Base-by-base conservation (phyloP, 352 stramenopile genomes). In the Phytophthora multivora region DNA sequence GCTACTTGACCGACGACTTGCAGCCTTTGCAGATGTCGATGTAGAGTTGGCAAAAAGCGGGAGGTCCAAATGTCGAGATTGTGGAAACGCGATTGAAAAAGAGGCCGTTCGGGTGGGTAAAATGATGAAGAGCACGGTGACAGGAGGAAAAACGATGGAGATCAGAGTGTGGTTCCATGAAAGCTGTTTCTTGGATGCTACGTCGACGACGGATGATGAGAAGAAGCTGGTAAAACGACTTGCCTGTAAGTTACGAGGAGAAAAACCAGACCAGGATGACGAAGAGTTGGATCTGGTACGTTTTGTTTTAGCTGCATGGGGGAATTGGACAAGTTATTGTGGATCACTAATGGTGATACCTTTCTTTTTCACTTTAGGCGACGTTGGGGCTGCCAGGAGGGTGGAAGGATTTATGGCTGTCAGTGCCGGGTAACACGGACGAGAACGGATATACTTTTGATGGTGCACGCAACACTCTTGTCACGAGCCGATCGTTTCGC, bases 381-480 rank as follows among this genome's bases (percentile, higher is more conserved):
- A 78, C 75, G 5, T 57, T 79, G 5, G 84, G 82, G 0, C 52
- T 93, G 10, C 84, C 82, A 15, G 40, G 55, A 5, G 66, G 70
- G 0, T 93, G 84, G 84, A 88, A 69, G 15, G 84, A 93, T 40
- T 72, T 90, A 4, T 93, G 84, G 84, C 57, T 93, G 30, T 75
- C 63, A 0, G 73, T 91, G 10, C 53, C 59, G 7, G 81, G 80
- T 18, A 89, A 91, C 35, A 88, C 84, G 2, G 82, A 93, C 51
- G 72, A 86, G 40, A 93, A 93, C 16, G 84, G 84, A 0, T 83
- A 73, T 62, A 93, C 84, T 18, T 93, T 88, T 47, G 84, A 93
- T 40, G 84, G 80, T 16, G 74, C 75, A 30, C 61, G 55, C 6
- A 93, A 93, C 42, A 61, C 51, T 0, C 51, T 91, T 49, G 83